Evolutionary conservation across 2,329 filamentous ascomycete species (phyloP).

Genomic region (Apiospora kogelbergensis): DNA sequence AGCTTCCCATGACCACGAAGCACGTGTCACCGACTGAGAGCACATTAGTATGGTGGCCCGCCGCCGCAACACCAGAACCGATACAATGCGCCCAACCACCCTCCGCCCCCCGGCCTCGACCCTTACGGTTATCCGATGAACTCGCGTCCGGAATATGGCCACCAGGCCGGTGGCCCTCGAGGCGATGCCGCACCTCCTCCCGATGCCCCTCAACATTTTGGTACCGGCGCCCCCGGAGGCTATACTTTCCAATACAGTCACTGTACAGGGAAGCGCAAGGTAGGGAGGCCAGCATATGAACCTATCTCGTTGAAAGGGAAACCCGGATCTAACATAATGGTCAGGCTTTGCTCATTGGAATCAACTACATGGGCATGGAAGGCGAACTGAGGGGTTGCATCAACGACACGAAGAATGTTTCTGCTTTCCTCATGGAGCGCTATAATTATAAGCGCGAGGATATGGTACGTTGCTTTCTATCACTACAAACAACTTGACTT

Average conservation of each 20-base stretch:
- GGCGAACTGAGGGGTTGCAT: conserved; percentile 75
- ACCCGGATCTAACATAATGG: neutral
- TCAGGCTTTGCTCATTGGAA: conserved; percentile 68
- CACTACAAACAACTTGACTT: neutral
- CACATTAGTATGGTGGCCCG: conserved; percentile 11
- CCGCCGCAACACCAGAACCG: conserved; percentile 17
- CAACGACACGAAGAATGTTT: conserved; percentile 80
- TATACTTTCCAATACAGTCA: conserved; percentile 77
- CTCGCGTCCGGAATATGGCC: conserved; percentile 13
- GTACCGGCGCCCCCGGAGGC: conserved; percentile 65
- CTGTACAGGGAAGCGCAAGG: conserved; percentile 69
- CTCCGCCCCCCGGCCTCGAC: conserved; percentile 44
- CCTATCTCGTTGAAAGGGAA: neutral
- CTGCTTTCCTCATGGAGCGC: conserved; percentile 64
- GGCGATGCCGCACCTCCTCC: conserved; percentile 45
- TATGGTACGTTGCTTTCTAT: conserved; percentile 46
- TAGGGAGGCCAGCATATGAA: neutral
- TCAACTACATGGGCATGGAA: conserved; percentile 76
- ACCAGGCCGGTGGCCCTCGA: conserved; percentile 30
- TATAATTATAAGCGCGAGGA: conserved; percentile 75
- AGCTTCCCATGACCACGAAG: neutral
- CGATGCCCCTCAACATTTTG: conserved; percentile 55
- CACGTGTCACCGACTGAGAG: neutral
- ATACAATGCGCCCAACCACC: conserved; percentile 25
- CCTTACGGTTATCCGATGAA: conserved; percentile 46